Evolutionary conservation across 139 green algal genomes (phyloP), one percentile per base, ranked within the genome.

Genomic region (Chlamydomonas sphaeroides): DNA sequence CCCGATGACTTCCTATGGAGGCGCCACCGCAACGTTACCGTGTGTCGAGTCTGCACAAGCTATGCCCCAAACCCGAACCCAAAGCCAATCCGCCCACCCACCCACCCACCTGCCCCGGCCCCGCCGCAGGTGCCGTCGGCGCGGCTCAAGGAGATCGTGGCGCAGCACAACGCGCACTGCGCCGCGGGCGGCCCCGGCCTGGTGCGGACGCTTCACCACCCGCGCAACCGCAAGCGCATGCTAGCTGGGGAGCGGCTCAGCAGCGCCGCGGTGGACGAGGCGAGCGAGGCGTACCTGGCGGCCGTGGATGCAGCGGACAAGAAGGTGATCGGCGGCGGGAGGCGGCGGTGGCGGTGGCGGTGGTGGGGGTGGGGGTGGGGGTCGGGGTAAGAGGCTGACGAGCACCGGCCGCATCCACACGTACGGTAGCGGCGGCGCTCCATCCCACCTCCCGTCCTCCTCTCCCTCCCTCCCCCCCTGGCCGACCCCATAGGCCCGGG

Each of bases 201-300:
- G 75, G 42, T 30, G 75, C n/a, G n/a, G n/a, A n/a, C n/a, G n/a
- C 75, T 82, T 28, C 8, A 65, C 5, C 75, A 72, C 45, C 75
- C 75, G 20, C 42, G 51, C 21, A 82, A 82, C 75, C 75, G 75
- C 41, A 82, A 82, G 75, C 61, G 75, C 8, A 42, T 23, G 23
- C 10, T 51, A n/a, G 75, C 72, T 61, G 61, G 6, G 6, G 75
- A 82, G 7, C 62, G 75, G 21, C 65, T 32, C n/a, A 82, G 62
- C 61, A 82, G 25, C n/a, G 23, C 18, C 5, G 36, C 23, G 62
- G 56, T 72, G 75, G 61, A 82, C 62, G 62, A 23, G 45, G 61
- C 62, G 3, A 49, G 38, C 11, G 61, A 23, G 14, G 23, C 18
- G 21, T n/a, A n/a, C 0, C 4, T n/a, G 41, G 75, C 75, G 33